A percentile compares a stretch with the other conserved stretches of the same genome.
These are phyloP conservation scores for Phallus indusiatus DNA, from an alignment of 768 basidiomycete species.

Conservation along the genomic window DNA sequence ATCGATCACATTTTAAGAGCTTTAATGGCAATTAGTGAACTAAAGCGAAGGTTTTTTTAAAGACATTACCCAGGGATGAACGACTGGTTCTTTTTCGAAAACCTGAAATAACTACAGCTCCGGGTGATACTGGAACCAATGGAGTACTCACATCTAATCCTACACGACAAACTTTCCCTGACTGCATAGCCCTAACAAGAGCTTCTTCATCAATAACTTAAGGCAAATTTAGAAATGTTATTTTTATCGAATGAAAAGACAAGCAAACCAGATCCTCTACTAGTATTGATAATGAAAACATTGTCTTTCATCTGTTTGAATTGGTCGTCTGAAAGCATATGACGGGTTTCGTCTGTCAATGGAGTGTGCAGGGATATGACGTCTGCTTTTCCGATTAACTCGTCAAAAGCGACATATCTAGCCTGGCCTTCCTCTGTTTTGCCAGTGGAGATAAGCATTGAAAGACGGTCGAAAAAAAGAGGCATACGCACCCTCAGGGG, in stretches of 20 bases:
- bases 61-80: background rate
- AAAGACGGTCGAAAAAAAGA: background rate
- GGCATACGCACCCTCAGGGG: conserved; percentile 11
- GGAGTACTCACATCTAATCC: background rate
- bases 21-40: background rate
- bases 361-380: conserved; percentile 20
- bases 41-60: background rate
- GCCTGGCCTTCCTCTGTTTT: conserved; percentile 16
- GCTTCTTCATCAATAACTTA: background rate
- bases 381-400: conserved; percentile 17
- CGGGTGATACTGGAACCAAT: background rate
- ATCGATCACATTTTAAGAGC: background rate
- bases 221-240: background rate
- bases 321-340: conserved; percentile 15
- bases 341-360: conserved; percentile 17
- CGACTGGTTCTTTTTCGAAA: background rate
- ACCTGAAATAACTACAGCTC: background rate
- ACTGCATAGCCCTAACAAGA: background rate
- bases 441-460: background rate
- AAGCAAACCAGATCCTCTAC: background rate
- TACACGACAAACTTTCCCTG: background rate
- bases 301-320: background rate
- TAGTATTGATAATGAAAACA: background rate
- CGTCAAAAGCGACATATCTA: conserved; percentile 18
- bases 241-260: background rate